Evolutionary conservation across 2,329 filamentous ascomycete species (phyloP), one percentile per base, ranked within the genome.

Genomic region (Colletotrichum chlorophyti): DNA sequence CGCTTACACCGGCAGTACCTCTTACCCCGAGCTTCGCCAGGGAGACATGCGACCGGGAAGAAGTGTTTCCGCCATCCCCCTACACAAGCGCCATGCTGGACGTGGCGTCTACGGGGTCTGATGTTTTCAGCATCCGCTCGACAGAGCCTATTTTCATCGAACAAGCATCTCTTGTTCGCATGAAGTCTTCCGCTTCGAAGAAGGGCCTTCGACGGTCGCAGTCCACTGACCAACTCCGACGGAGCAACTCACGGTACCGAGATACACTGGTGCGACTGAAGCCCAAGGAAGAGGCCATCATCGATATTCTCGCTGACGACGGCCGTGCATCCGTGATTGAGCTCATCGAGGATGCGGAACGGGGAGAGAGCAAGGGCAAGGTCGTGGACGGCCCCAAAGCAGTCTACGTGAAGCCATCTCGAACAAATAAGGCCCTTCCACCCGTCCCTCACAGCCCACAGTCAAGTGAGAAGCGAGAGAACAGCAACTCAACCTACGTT

Each of bases 71-170:
- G 40, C 62, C 21, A 35, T 60, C 32, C 50, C 65, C 14, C 43
- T 65, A 45, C 11, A 10, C 62, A 3, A 34, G 41, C 2, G 34
- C 62, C 3, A 58, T 68, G 35, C 53, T 65, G 3, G 65, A 67
- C 5, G 60, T 67, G 19, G 62, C 67, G 19, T 71, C 74, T 4
- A 71, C 73, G 2, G 63, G 62, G 12, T 73, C 73, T 1, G 73
- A 76, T 17, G 62, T 63, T 3, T 71, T 71, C 53, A 72, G 71
- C 64, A 63, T 70, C 42, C 65, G 68, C 32, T 67, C 73, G 40
- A 62, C 69, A 31, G 76, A 76, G 45, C 69, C 70, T 17, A 69
- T 77, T 49, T 66, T 75, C 34, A 75, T 73, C 41, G 76, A 74
- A 4, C 72, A 78, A 51, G 74, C 76, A 6, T 72, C 74, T 2